Conservation (phyloP, 768 basidiomycete genomes). For the Suillus subaureus region DNA sequence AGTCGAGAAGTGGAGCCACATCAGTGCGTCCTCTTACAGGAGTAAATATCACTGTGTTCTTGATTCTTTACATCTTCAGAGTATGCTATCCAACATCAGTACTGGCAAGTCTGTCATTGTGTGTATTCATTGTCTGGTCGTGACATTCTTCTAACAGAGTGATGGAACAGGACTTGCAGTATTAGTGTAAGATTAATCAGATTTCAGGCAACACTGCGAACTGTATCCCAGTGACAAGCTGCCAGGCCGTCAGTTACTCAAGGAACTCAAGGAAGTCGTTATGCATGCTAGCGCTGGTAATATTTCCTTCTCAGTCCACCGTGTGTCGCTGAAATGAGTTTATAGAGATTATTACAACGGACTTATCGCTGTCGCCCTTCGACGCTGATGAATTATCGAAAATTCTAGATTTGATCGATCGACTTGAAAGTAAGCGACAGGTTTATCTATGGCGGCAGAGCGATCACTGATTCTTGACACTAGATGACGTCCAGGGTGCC, state of each 20-base stretch:
- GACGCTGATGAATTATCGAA: slow-evolving; percentile 8
- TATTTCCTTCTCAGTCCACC: slow-evolving; percentile 7
- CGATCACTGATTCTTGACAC: background rate
- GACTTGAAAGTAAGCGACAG: slow-evolving; percentile 2
- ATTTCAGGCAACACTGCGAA: slow-evolving; percentile 14
- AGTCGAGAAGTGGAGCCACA: slow-evolving; percentile 37
- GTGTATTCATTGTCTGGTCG: background rate
- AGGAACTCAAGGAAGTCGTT: slow-evolving; percentile 8
- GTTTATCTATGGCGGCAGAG: background rate
- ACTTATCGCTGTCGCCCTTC: slow-evolving; percentile 12
- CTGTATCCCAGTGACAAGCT: slow-evolving; percentile 2
- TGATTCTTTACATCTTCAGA: slow-evolving; percentile 15
- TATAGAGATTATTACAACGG: slow-evolving; percentile 12
- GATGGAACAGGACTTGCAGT: background rate
- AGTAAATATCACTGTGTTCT: background rate
- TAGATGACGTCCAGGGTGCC: slow-evolving; percentile 3
- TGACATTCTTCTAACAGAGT: background rate
- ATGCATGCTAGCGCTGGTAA: slow-evolving; percentile 21
- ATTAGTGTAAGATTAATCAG: too few species aligned
- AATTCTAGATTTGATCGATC: slow-evolving; percentile 13
- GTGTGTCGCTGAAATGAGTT: slow-evolving; percentile 19
- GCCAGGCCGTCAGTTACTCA: background rate
- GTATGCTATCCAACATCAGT: slow-evolving; percentile 21
- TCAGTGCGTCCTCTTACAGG: slow-evolving; percentile 35
- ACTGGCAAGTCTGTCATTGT: slow-evolving; percentile 22